A percentile compares a stretch with the other conserved stretches of the same genome.
Evolutionary conservation across 331 rosid genomes (phyloP).

Genomic region (Arachis monticola): DNA sequence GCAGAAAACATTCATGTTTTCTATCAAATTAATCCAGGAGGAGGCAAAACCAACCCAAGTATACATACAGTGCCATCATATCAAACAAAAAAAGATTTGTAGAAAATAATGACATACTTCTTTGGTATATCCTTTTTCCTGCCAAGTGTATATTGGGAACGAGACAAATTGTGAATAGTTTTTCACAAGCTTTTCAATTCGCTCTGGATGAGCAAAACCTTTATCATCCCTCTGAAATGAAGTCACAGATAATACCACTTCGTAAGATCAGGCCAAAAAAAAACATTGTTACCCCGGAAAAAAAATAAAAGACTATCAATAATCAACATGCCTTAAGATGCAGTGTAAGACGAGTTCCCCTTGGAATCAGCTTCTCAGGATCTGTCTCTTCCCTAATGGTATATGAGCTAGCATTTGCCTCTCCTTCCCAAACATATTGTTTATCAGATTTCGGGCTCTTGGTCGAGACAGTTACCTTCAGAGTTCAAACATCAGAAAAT

Average conservation of each 20-base stretch:
- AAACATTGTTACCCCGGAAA: not conserved
- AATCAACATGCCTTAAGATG: conserved; percentile 67
- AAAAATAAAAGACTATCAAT: conserved; percentile 12
- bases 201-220: conserved; percentile 89
- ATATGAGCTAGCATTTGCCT: conserved; percentile 94
- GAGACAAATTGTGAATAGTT: conserved; percentile 95
- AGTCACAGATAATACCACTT: not conserved
- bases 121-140: conserved; percentile 89
- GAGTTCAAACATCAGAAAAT: conserved; percentile 43
- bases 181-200: conserved; percentile 84
- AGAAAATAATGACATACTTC: conserved; percentile 56
- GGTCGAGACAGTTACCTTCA: conserved; percentile 90
- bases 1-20: conserved; percentile 2
- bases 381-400: conserved; percentile 84
- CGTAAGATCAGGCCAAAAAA: conserved; percentile 32
- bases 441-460: conserved; percentile 90
- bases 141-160: conserved; percentile 95
- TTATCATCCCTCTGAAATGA: conserved; percentile 81
- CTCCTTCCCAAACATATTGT: conserved; percentile 98
- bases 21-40: not conserved
- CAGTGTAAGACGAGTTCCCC: conserved; percentile 90
- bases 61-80: not conserved
- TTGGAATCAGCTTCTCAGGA: conserved; percentile 80
- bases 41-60: not conserved
- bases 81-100: conserved; percentile 11